Evolutionary conservation across 192 early-diverging fungal species (phyloP).

Genomic region (Tieghemiomyces parasiticus): DNA sequence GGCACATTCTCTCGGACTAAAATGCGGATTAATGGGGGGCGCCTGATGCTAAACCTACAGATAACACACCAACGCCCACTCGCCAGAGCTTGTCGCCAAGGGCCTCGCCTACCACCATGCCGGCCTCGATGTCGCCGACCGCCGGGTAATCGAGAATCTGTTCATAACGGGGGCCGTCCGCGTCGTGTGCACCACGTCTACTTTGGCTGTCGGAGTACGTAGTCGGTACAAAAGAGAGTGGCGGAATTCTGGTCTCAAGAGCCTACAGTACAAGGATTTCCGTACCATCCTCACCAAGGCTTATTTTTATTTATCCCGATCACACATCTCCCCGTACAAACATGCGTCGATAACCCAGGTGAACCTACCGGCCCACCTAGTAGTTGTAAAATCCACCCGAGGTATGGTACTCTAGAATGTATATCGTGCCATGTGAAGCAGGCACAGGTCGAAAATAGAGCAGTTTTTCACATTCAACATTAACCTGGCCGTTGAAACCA

Average conservation of each 20-base stretch:
- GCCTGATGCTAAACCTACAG: no score
- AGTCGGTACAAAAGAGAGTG: no score
- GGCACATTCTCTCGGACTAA: no score
- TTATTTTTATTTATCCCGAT: no score
- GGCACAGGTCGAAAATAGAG: background rate
- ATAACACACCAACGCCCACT: no score
- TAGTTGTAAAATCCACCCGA: slow-evolving; percentile 53
- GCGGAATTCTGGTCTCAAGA: no score
- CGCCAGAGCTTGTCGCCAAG: slow-evolving; percentile 31
- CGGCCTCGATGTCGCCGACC: slow-evolving; percentile 29
- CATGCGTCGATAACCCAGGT: no score
- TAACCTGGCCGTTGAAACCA: no score
- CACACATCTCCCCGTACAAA: no score
- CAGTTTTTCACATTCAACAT: background rate
- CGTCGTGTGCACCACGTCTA: slow-evolving; percentile 55
- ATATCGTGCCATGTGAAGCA: background rate
- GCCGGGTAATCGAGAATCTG: slow-evolving; percentile 28
- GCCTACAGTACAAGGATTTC: no score
- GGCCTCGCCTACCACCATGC: slow-evolving; percentile 59
- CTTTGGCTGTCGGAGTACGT: slow-evolving; percentile 45
- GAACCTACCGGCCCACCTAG: slow-evolving; percentile 58
- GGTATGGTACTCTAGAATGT: slow-evolving; percentile 17
- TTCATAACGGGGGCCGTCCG: slow-evolving; percentile 32
- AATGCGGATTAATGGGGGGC: no score
- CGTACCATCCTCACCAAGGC: no score